These are phyloP conservation scores for Colletotrichum graminicola DNA, from an alignment of 2,329 filamentous ascomycete species.

Conservation along the genomic window DNA sequence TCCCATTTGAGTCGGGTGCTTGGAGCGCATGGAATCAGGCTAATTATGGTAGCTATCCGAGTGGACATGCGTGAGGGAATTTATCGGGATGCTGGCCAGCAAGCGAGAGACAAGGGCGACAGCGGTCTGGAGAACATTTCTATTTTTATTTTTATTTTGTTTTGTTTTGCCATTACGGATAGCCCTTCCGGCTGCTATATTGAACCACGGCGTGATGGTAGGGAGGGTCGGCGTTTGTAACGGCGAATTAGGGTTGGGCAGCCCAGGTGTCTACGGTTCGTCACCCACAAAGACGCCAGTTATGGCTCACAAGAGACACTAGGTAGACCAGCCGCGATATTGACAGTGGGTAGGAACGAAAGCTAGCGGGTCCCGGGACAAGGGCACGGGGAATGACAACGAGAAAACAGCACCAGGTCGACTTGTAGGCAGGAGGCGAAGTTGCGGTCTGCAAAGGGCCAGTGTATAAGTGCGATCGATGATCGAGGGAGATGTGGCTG, in stretches of 20 bases:
- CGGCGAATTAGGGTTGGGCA: slow-evolving; percentile 35
- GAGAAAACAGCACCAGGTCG: neutral
- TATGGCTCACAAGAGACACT: neutral
- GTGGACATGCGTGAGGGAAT: slow-evolving; percentile 42
- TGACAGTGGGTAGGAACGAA: slow-evolving; percentile 10
- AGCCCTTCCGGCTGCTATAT: neutral
- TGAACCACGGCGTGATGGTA: neutral
- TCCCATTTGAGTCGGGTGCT: slow-evolving; percentile 27
- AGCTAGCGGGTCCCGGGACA: slow-evolving; percentile 13
- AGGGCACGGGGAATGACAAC: slow-evolving; percentile 3
- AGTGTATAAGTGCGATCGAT: slow-evolving; percentile 26
- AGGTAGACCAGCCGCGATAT: neutral
- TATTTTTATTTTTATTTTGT: too few relatives aligned
- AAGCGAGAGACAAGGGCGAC: slow-evolving; percentile 11
- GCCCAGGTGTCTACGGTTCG: slow-evolving; percentile 24
- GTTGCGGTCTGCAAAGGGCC: slow-evolving; percentile 36
- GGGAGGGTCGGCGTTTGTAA: slow-evolving; percentile 19
- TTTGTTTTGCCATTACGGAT: neutral
- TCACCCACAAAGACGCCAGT: slow-evolving; percentile 10
- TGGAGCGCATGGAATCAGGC: slow-evolving; percentile 37
- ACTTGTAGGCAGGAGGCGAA: slow-evolving; percentile 10
- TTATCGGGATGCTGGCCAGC: slow-evolving; percentile 30
- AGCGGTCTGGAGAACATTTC: slow-evolving; percentile 29
- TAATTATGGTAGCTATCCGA: slow-evolving; percentile 37
- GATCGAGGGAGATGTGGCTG: slow-evolving; percentile 20